These are phyloP conservation scores for Mitragyna speciosa DNA, from an alignment of 257 asterid species.

Conservation along the genomic window DNA sequence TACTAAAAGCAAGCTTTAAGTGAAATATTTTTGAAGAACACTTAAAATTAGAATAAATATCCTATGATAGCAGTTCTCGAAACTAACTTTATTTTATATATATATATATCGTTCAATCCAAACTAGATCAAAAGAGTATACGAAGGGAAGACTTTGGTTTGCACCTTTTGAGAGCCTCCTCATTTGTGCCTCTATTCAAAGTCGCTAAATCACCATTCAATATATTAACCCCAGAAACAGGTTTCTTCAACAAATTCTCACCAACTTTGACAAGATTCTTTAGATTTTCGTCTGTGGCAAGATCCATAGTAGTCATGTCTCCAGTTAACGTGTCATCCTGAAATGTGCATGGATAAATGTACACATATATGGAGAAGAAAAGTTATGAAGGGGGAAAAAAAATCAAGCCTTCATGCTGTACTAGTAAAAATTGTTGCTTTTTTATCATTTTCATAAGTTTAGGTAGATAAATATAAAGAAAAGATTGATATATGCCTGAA, in stretches of 20 bases:
- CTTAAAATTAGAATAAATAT: no score
- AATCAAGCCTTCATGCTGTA: neutral
- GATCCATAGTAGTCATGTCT: neutral
- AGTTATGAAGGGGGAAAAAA: neutral
- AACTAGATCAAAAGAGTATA: no score
- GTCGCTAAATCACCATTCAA: neutral
- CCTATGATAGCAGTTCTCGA: no score
- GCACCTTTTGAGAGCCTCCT: slow-evolving; percentile 3
- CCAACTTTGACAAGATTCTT: slow-evolving; percentile 1
- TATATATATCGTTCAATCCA: no score
- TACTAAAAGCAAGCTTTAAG: no score
- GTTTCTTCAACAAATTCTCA: neutral
- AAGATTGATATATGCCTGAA: neutral
- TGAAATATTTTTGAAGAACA: no score
- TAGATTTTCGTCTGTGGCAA: neutral
- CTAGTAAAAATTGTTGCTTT: neutral
- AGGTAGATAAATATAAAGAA: neutral
- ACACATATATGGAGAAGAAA: neutral
- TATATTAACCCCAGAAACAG: neutral
- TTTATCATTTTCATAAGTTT: neutral
- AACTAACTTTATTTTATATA: no score
- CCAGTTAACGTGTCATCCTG: neutral
- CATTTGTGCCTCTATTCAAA: neutral
- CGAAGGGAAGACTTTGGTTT: neutral
- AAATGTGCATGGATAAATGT: neutral